phyloP scores from a whole-genome alignment of 2,329 filamentous ascomycete species.

The Ascochyta lentis region DNA sequence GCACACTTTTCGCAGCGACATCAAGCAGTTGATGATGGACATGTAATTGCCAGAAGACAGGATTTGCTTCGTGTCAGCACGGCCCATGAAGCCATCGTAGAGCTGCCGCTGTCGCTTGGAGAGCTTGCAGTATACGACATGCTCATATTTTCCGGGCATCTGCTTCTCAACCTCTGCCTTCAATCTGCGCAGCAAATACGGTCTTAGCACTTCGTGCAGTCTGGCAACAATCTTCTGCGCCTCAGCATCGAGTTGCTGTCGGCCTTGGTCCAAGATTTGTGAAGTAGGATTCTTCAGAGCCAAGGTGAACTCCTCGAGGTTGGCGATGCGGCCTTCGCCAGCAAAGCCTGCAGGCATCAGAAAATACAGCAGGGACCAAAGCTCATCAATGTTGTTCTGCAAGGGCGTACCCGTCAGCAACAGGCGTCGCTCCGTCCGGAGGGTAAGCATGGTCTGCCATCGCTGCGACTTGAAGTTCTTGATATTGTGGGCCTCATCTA shows the following conservation, averaged over 20 bases:
- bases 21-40: constrained; percentile 96
- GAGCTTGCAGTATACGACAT: constrained; percentile 92
- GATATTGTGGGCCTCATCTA: constrained; percentile 99
- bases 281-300: constrained; percentile 96
- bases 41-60: constrained; percentile 93
- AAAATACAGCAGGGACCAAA: constrained; percentile 98
- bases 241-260: constrained; percentile 93
- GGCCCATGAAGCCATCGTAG: constrained; percentile 94
- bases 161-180: constrained; percentile 99
- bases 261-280: constrained; percentile 92
- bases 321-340: constrained; percentile 87
- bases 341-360: constrained; percentile 88
- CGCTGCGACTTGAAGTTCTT: constrained; percentile 98
- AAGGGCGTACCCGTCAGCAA: constrained; percentile 92
- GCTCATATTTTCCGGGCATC: constrained; percentile 97
- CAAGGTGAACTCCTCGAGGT: constrained; percentile 93
- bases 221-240: constrained; percentile 90
- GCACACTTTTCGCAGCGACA: constrained; percentile 97
- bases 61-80: constrained; percentile 86
- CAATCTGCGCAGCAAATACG: constrained; percentile 86
- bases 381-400: constrained; percentile 94
- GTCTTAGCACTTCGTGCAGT: constrained; percentile 90
- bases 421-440: constrained; percentile 87
- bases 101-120: constrained; percentile 95
- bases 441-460: constrained; percentile 93